Conservation (phyloP, 2,329 filamentous ascomycete species). For the Exserohilum rostratum region DNA sequence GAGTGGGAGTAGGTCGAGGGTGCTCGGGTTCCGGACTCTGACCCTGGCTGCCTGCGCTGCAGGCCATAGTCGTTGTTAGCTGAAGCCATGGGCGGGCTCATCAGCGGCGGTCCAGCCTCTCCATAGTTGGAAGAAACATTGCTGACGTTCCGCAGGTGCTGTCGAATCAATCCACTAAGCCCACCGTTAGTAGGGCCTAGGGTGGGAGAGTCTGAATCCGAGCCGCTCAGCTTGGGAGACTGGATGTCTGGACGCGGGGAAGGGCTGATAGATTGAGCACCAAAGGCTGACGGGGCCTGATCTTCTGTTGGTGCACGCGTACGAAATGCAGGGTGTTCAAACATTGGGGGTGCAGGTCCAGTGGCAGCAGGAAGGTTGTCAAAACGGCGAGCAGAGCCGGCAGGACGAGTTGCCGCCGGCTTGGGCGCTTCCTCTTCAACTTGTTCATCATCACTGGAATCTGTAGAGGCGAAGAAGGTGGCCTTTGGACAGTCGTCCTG, state of each 20-base stretch:
- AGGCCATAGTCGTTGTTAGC: conserved; percentile 41
- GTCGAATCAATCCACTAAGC: conserved; percentile 79
- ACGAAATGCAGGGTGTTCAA: conserved; percentile 47
- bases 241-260: conserved; percentile 13
- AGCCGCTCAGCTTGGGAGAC: conserved; percentile 16
- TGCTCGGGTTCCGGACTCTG: conserved; percentile 50
- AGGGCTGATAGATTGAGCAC: conserved; percentile 12
- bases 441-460: conserved; percentile 33
- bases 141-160: conserved; percentile 83
- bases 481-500: conserved; percentile 22
- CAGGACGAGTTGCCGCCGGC: conserved; percentile 14
- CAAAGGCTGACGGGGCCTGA: conserved; percentile 12
- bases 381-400: conserved; percentile 36
- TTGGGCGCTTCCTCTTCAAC: conserved; percentile 36
- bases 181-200: conserved; percentile 70
- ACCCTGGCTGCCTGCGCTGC: conserved; percentile 36
- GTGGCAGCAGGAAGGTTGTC: conserved; percentile 44
- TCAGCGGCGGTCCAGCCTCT: conserved; percentile 45
- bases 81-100: conserved; percentile 52
- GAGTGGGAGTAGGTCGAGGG: conserved; percentile 59
- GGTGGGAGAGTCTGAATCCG: conserved; percentile 75
- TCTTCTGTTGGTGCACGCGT: conserved; percentile 37
- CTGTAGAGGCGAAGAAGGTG: conserved; percentile 42
- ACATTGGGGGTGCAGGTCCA: conserved; percentile 41
- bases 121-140: conserved; percentile 78